These are phyloP conservation scores for Tolypocladium nubicola DNA, from an alignment of 2,329 filamentous ascomycete genomes.

Conservation along the genomic window DNA sequence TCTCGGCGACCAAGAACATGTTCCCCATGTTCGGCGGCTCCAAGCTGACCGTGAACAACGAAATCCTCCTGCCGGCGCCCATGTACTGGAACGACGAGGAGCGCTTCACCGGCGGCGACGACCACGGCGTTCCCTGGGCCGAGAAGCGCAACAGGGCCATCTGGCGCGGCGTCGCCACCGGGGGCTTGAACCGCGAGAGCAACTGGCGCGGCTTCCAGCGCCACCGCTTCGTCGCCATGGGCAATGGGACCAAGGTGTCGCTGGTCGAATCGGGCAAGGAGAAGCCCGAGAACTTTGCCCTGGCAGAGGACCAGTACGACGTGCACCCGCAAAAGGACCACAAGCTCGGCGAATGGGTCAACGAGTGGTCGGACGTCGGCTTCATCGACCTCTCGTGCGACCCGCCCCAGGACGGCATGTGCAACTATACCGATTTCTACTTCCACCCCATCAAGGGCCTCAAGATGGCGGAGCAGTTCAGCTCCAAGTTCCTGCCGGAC, in stretches of 20 bases:
- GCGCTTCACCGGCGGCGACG: constrained; percentile 47
- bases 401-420: constrained; percentile 24
- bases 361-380: constrained; percentile 35
- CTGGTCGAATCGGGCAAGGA: constrained; percentile 33
- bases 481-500: constrained; percentile 61
- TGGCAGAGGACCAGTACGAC: constrained; percentile 37
- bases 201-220: constrained; percentile 68
- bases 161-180: constrained; percentile 60
- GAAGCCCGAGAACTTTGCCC: constrained; percentile 39
- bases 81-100: constrained; percentile 59
- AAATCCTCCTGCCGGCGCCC: constrained; percentile 57
- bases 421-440: constrained; percentile 37
- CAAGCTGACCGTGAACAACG: constrained; percentile 59
- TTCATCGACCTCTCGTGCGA: constrained; percentile 46
- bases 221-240: constrained; percentile 65
- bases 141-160: constrained; percentile 43
- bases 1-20: constrained; percentile 43
- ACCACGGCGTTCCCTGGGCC: constrained; percentile 44
- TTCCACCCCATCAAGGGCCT: constrained; percentile 29
- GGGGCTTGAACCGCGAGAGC: constrained; percentile 44
- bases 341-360: constrained; percentile 38
- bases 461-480: constrained; percentile 42
- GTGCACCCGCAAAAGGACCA: constrained; percentile 33
- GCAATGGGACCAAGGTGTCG: constrained; percentile 51
- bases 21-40: constrained; percentile 60